phyloP scores from a whole-genome alignment of 2,329 filamentous ascomycete genomes.

The Fusarium xylarioides region DNA sequence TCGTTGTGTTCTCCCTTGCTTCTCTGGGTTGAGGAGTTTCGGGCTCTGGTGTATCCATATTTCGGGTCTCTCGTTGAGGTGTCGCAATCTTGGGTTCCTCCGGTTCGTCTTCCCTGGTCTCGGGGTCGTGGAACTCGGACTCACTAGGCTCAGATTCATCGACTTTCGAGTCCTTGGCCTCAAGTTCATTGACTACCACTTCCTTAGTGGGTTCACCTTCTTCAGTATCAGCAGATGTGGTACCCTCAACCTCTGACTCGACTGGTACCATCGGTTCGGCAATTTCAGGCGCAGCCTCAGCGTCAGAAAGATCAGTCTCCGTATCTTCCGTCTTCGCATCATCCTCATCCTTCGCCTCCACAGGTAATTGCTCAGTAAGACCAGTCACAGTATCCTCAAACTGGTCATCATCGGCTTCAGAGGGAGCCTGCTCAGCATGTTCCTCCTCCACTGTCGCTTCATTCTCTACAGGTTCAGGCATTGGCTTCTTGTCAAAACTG shows the following conservation, averaged over 20 bases:
- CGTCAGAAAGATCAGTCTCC: not conserved
- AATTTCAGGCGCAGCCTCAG: not conserved
- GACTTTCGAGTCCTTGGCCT: not conserved
- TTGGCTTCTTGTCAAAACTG: slow-evolving; percentile 50
- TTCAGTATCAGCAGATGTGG: not conserved
- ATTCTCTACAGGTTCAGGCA: slow-evolving; percentile 39
- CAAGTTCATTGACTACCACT: not conserved
- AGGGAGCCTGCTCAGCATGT: not conserved
- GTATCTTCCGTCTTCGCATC: not conserved
- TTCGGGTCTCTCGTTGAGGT: slow-evolving; percentile 14
- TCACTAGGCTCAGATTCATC: not conserved
- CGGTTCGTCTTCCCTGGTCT: not conserved
- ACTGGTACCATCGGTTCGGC: not conserved
- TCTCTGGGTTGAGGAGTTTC: slow-evolving; percentile 28
- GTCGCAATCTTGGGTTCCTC: slow-evolving; percentile 4
- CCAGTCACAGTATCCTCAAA: slow-evolving; percentile 10
- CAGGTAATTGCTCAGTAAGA: not conserved
- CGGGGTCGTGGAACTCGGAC: not conserved
- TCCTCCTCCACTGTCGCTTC: slow-evolving; percentile 22
- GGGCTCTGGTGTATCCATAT: slow-evolving; percentile 19
- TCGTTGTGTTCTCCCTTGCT: slow-evolving; percentile 43
- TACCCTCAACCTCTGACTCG: not conserved
- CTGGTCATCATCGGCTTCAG: slow-evolving; percentile 8
- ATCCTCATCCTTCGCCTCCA: slow-evolving; percentile 2
- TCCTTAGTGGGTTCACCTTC: not conserved